Evolutionary conservation across 2,329 filamentous ascomycete genomes (phyloP).

Genomic region (Chaetomium olivaceum): DNA sequence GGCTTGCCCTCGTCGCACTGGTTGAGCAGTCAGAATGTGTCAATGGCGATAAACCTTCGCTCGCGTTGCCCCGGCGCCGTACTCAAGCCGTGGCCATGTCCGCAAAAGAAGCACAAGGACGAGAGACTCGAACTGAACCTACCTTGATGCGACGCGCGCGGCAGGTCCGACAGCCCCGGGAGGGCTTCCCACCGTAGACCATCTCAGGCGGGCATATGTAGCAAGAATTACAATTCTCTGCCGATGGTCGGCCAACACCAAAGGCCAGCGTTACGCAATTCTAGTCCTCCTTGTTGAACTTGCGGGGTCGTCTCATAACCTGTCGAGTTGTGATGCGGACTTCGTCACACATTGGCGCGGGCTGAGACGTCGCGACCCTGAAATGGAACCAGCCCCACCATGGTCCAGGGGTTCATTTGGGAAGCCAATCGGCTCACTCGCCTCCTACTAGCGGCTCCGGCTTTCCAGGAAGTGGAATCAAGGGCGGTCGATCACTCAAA

Average conservation of each 20-base stretch:
- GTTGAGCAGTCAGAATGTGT: not conserved
- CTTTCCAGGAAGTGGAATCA: not conserved
- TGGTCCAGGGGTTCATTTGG: not conserved
- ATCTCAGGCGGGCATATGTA: constrained; percentile 18
- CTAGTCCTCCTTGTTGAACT: not conserved
- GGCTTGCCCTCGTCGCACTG: constrained; percentile 69
- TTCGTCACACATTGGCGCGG: not conserved
- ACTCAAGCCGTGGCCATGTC: not conserved
- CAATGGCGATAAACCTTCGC: not conserved
- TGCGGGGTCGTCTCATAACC: not conserved
- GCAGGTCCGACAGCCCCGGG: constrained; percentile 31
- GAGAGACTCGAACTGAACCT: not conserved
- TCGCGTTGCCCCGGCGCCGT: not conserved
- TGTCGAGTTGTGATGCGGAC: not conserved
- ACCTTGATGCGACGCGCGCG: constrained; percentile 33
- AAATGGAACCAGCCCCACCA: not conserved
- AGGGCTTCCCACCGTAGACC: constrained; percentile 33
- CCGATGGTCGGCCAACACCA: not conserved
- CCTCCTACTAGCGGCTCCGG: not conserved
- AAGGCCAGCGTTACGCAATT: not conserved
- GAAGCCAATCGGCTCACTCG: constrained; percentile 1
- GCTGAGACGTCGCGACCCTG: not conserved
- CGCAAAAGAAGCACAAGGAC: not conserved
- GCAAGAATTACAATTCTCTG: not conserved
- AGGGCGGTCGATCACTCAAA: not conserved